phyloP scores from a whole-genome alignment of 75 land plant genomes.

The Cupressus sempervirens region DNA sequence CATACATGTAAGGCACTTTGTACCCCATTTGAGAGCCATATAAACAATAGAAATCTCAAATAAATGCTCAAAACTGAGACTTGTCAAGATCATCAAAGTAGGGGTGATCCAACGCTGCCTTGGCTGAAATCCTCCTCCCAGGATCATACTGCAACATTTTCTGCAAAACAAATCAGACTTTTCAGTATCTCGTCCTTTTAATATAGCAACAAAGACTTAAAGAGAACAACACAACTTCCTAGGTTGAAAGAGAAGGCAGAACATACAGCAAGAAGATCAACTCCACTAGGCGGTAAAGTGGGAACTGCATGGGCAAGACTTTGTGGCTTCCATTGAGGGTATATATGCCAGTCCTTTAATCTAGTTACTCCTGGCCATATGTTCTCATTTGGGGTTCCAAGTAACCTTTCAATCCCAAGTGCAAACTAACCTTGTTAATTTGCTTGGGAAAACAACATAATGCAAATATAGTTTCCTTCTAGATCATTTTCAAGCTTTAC shows the following conservation, averaged over 20 bases:
- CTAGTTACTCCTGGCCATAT: conserved; percentile 88
- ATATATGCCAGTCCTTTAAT: conserved; percentile 92
- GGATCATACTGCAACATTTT: conserved; percentile 75
- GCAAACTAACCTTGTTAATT: background rate
- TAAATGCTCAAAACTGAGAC: conserved; percentile 49
- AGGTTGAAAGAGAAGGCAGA: background rate
- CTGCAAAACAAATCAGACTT: conserved; percentile 20
- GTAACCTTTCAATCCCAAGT: conserved; percentile 39
- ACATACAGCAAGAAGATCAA: conserved; percentile 61
- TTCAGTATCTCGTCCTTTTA: background rate
- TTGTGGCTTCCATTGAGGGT: conserved; percentile 89
- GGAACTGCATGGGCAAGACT: conserved; percentile 71
- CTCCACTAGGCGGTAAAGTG: conserved; percentile 48
- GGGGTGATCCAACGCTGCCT: conserved; percentile 68
- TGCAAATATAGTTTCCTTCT: background rate
- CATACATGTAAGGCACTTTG: background rate
- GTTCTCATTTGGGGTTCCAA: conserved; percentile 91
- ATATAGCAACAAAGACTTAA: background rate
- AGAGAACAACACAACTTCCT: background rate
- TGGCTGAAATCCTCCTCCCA: conserved; percentile 64
- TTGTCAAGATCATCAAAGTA: conserved; percentile 75
- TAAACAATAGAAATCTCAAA: background rate
- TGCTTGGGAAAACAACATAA: background rate
- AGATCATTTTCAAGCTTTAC: conserved; percentile 15
- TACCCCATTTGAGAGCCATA: background rate